Evolutionary conservation across 352 stramenopile species (phyloP), one percentile per base, ranked within the genome.

Genomic region (Nothophytophthora sp.): DNA sequence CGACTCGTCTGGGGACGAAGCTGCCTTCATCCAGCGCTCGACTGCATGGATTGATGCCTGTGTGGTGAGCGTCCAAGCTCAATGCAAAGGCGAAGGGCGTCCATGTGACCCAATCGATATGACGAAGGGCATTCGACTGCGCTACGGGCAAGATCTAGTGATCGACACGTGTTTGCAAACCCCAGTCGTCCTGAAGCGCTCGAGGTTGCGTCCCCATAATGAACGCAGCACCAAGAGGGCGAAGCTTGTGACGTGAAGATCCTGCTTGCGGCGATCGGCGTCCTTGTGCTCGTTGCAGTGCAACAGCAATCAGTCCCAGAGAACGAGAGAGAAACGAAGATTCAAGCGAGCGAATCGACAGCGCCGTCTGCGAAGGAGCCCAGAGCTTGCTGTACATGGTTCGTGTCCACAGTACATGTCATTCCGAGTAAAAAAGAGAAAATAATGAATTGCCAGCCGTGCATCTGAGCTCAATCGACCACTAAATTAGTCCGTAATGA

Each of bases 401-500:
- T n/a, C n/a, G n/a, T 61, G 40, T 37, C 22, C 15, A 51, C 46
- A 47, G 42, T 55, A 48, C 50, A 55, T 65, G 56, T n/a, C n/a
- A n/a, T n/a, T n/a, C n/a, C n/a, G n/a, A 62, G 23, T 66, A 61
- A 66, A 66, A 66, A 64, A 22, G 18, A 60, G 45, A 65, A 57
- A 66, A n/a, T n/a, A n/a, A n/a, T n/a, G n/a, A n/a, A n/a, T n/a
- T n/a, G n/a, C n/a, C n/a, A n/a, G n/a, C n/a, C n/a, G n/a, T n/a
- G n/a, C n/a, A n/a, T n/a, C n/a, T n/a, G n/a, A 38, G 33, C 22
- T 38, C 12, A 5, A n/a, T n/a, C 13, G 5, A 61, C 35, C 3
- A 52, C 23, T 18, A 25, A 2, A 13, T 24, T 63, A 83, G 3
- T 55, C 76, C 4, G 83, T 94, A 47, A 95, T 95, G 30, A 95